Percentiles rank a stretch among this genome's conserved stretches.
Conservation (phyloP, 352 stramenopile species). For the Vaucheria bursata region DNA sequence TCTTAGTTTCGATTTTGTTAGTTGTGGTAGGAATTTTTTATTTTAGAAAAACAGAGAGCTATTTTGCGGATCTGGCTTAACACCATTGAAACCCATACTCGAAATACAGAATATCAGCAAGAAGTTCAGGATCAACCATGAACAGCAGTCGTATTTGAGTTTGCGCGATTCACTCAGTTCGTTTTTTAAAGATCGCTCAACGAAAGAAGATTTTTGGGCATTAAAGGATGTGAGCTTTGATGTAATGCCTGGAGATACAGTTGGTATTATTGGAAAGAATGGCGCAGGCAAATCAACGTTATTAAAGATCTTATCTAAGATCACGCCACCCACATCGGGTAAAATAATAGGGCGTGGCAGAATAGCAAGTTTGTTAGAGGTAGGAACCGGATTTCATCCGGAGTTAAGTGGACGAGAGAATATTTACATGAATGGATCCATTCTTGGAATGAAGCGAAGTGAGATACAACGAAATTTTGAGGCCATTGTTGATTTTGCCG, state of each 20-base stretch:
- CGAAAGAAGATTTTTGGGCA: constrained; percentile 10
- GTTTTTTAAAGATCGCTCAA: background rate
- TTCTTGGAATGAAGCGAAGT: constrained; percentile 3
- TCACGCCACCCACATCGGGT: constrained; percentile 2
- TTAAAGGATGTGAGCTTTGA: constrained; percentile 6
- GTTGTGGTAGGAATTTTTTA: background rate
- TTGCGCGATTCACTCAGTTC: background rate
- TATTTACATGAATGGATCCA: constrained; percentile 7
- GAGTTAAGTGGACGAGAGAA: constrained; percentile 10
- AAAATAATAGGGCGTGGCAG: background rate
- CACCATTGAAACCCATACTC: background rate
- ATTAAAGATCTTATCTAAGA: background rate
- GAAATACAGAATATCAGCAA: constrained; percentile 1
- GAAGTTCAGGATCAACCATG: background rate
- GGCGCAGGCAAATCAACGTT: constrained; percentile 13
- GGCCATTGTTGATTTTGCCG: constrained; percentile 8
- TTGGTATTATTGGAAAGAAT: constrained; percentile 11
- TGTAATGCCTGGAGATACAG: background rate
- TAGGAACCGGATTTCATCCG: no score
- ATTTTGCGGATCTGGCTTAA: constrained; percentile 10
- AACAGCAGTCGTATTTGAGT: background rate
- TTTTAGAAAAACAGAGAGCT: constrained; percentile 9
- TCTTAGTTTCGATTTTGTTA: background rate
- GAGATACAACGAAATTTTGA: constrained; percentile 11
- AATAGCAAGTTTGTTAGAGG: constrained; percentile 8